Base-by-base conservation (phyloP, 2,329 filamentous ascomycete species). In the Nothopassalora personata region DNA sequence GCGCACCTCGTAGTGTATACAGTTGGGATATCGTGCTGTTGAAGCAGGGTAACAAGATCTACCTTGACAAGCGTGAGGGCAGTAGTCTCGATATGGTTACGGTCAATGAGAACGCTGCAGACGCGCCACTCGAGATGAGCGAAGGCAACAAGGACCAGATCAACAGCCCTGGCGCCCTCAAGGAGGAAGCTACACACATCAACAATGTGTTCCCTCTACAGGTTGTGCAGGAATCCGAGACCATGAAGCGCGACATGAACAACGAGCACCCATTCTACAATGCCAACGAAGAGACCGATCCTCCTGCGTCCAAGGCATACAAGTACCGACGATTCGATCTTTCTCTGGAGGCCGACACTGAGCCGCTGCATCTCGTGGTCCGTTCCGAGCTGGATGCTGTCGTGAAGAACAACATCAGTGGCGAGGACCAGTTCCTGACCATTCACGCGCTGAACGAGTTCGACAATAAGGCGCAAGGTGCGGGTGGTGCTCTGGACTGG, bases 121-220 rank as follows among this genome's bases (percentile, higher is more conserved):
- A 99, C 75, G 91, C 93, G 28, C 94, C 94, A 39, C 83, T 97
- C 55, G 94, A 99, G 75, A 86, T 89, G 30, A 87, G 90, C 58
- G 93, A 97, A 72, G 90, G 90, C 70, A 91, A 90, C 81, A 95
- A 96, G 79, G 94, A 99, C 74, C 81, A 84, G 66, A 88, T 99
- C 78, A 99, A 99, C 84, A 91, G 91, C 72, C 94, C 94, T n/a
- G 80, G 81, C 57, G 91, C 92, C 56, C 86, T 99, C 59, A 93
- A 95, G 71, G 88, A 97, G 76, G 94, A 99, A 79, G 94, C 94
- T 57, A 99, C 94, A 54, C 95, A 97, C 81, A 99, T 99, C 84
- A 99, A 99, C 85, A 94, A 97, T 84, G 96, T 97, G 82, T 99
- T 99, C 76, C 89, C 91, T 68, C 90, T 96, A 77, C 94, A 99